Conservation (phyloP, 495 filamentous ascomycete genomes). For the Aspergillus olivimuriae region DNA sequence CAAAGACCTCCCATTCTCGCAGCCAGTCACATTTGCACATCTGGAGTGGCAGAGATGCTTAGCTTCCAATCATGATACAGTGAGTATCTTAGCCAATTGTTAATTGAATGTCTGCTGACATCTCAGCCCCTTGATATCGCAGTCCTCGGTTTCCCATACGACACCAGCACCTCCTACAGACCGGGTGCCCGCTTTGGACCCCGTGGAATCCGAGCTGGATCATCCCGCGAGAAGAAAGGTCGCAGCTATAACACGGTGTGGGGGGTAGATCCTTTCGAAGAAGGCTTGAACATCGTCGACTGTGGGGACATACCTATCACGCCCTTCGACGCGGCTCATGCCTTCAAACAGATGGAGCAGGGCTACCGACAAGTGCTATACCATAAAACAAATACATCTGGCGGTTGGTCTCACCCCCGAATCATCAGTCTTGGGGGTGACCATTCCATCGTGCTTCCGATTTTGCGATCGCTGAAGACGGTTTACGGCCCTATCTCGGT, state of each 20-base stretch:
- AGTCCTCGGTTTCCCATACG: slow-evolving; percentile 20
- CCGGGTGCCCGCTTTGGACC: slow-evolving; percentile 68
- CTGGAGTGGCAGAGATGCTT: slow-evolving; percentile 20
- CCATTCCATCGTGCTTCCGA: slow-evolving; percentile 56
- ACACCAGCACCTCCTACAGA: slow-evolving; percentile 51
- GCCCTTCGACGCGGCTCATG: slow-evolving; percentile 49
- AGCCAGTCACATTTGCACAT: slow-evolving; percentile 23
- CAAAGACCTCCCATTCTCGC: slow-evolving; percentile 21
- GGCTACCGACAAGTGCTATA: slow-evolving; percentile 28
- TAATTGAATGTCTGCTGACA: no score
- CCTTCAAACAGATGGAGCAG: slow-evolving; percentile 55
- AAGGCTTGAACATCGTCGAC: slow-evolving; percentile 51
- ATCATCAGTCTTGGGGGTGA: slow-evolving; percentile 57
- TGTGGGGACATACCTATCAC: slow-evolving; percentile 60
- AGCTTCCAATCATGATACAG: slow-evolving; percentile 9
- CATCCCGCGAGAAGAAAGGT: slow-evolving; percentile 22
- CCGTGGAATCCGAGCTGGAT: slow-evolving; percentile 59
- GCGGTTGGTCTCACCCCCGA: slow-evolving; percentile 17
- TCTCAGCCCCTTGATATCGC: slow-evolving; percentile 17
- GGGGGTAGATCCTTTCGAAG: slow-evolving; percentile 45
- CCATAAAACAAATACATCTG: slow-evolving; percentile 17
- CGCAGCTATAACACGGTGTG: slow-evolving; percentile 27
- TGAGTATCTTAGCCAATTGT: neutral
- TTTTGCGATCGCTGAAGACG: slow-evolving; percentile 49
- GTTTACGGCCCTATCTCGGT: slow-evolving; percentile 49